These are phyloP conservation scores for Backusella circina DNA, from an alignment of 192 early-diverging fungal species.

Conservation along the genomic window DNA sequence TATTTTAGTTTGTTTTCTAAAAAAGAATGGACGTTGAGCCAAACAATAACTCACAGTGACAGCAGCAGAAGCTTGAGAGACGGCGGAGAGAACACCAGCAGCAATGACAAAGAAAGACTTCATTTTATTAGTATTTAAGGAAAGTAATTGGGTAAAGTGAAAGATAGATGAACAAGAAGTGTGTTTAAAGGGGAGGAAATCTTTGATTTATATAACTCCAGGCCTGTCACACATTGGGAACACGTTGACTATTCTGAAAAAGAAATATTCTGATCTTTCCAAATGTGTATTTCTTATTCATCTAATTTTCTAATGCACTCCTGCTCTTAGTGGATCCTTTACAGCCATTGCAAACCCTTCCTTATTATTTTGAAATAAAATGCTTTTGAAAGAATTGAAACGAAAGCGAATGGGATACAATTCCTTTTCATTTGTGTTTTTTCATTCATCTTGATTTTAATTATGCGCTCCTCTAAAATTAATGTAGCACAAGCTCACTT, in stretches of 20 bases:
- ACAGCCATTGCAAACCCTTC: background rate
- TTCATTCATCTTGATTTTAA: background rate
- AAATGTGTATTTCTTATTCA: conserved; percentile 8
- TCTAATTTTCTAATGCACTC: conserved; percentile 2
- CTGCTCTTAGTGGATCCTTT: background rate
- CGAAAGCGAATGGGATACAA: background rate
- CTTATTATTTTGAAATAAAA: background rate
- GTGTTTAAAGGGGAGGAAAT: background rate
- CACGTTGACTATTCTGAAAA: conserved; percentile 10
- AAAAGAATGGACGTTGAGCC: background rate
- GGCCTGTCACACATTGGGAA: conserved; percentile 9
- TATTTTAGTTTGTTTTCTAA: background rate
- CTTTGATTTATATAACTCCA: conserved; percentile 6
- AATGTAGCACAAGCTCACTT: background rate
- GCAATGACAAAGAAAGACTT: conserved; percentile 19
- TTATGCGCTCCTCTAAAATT: background rate
- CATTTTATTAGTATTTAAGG: conserved; percentile 15
- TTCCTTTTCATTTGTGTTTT: background rate
- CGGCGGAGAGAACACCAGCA: conserved; percentile 18
- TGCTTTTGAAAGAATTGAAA: background rate
- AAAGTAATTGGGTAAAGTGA: conserved; percentile 10
- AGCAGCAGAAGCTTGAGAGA: conserved; percentile 9
- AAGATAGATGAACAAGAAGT: conserved; percentile 1
- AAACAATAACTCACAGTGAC: conserved; percentile 4
- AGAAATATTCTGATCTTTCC: conserved; percentile 4